Base-by-base conservation (phyloP, 305 asterid species). In the Fraxinus albicans region DNA sequence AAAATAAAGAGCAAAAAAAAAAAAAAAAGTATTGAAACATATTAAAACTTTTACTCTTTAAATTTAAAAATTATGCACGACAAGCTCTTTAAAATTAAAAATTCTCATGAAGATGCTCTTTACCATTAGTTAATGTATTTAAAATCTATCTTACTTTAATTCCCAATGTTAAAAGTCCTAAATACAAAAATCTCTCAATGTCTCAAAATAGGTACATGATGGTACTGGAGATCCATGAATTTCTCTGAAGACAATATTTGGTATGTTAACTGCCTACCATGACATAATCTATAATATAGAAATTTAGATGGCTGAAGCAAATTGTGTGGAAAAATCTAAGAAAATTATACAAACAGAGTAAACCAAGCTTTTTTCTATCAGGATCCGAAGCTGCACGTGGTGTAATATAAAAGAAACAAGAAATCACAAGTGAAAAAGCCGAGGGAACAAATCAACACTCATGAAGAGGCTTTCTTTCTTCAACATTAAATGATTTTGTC, bases 291-390 rank as follows among this genome's bases (percentile, higher is more conserved):
- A 25, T 23, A 65, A 63, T 25, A 63, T 2, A 9, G 17, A 67
- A 67, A 67, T 10, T 25, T 12, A 25, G 35, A 67, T 25, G 34
- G 19, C 73, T 27, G 36, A 27, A 8, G 74, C n/a, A 67, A 67
- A 67, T 27, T 67, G n/a, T 10, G 34, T 27, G 74, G 74, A 63
- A 81, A 80, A 77, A 31, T 13, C 31, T 8, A 83, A 79, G 70
- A 58, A 79, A 85, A 80, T 85, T 80, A 58, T 88, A 87, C 90
- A 87, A 83, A 87, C 82, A 25, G 80, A 79, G 80, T 76, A 17
- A 80, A 72, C 78, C 79, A 82, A 76, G 82, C 79, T 2, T 34
- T 38, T 33, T 79, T 50, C 53, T 65, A 25, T 60, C 80, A 44
- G 82, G 77, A 80, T 78, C 23, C 42, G 83, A 76, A 69, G 81